Percentiles rank a stretch among this genome's conserved stretches.
These are phyloP conservation scores for Auriscalpium microsporum DNA, from an alignment of 768 basidiomycete genomes.

Conservation along the genomic window DNA sequence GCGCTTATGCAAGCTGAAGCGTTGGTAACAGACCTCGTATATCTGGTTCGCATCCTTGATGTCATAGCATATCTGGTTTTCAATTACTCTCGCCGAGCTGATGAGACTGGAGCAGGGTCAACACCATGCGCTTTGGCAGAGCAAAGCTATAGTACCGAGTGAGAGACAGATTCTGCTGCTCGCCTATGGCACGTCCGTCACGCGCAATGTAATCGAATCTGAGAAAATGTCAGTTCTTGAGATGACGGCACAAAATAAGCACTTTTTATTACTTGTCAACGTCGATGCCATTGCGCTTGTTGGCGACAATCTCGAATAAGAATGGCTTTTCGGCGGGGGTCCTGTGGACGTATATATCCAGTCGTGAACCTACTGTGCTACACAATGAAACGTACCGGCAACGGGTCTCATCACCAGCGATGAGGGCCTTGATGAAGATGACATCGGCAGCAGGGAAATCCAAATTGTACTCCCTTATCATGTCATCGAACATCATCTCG, in stretches of 20 bases:
- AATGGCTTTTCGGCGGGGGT: constrained; percentile 47
- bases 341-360: not conserved
- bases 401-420: constrained; percentile 47
- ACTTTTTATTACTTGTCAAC: constrained; percentile 67
- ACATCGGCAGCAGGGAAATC: constrained; percentile 40
- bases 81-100: constrained; percentile 64
- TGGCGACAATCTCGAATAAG: constrained; percentile 80
- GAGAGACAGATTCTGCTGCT: constrained; percentile 42
- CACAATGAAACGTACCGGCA: constrained; percentile 37
- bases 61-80: constrained; percentile 69
- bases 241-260: not conserved
- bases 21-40: constrained; percentile 62
- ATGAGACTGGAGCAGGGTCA: constrained; percentile 43
- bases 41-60: constrained; percentile 76
- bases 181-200: constrained; percentile 66
- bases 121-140: not conserved
- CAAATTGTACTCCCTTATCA: constrained; percentile 50
- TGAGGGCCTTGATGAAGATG: constrained; percentile 68
- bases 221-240: not conserved
- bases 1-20: constrained; percentile 75
- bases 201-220: constrained; percentile 81
- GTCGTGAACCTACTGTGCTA: not conserved
- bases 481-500: constrained; percentile 72
- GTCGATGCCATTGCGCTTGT: constrained; percentile 73
- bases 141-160: constrained; percentile 27